A percentile compares a stretch with the other conserved stretches of the same genome.
Conservation (phyloP, 768 basidiomycete species). For the Hirschioporus abietinus region DNA sequence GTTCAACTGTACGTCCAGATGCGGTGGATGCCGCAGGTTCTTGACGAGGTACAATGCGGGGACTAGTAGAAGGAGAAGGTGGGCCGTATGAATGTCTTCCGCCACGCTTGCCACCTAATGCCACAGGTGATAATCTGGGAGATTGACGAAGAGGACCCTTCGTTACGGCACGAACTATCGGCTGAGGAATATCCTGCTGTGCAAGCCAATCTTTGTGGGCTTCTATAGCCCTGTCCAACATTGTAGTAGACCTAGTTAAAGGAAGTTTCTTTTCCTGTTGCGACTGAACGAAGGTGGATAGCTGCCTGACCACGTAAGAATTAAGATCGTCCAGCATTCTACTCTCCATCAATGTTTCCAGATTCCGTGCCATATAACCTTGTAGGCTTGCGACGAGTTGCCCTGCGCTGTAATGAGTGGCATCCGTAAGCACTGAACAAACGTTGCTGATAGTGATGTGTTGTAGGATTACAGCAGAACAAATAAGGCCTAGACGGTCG, state of each 20-base stretch:
- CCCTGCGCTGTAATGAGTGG: constrained; percentile 67
- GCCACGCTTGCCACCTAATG: constrained; percentile 15
- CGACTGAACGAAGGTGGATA: constrained; percentile 50
- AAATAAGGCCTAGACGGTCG: constrained; percentile 78
- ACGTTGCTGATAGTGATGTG: constrained; percentile 71
- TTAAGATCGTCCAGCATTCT: constrained; percentile 76
- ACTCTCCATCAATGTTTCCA: constrained; percentile 83
- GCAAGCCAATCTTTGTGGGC: constrained; percentile 69
- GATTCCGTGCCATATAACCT: constrained; percentile 73
- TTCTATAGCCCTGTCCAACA: constrained; percentile 51
- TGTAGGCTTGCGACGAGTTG: constrained; percentile 68
- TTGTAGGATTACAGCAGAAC: constrained; percentile 68
- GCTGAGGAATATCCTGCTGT: constrained; percentile 59
- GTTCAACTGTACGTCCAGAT: constrained; percentile 10
- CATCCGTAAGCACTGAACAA: constrained; percentile 75
- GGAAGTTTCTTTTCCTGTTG: constrained; percentile 66
- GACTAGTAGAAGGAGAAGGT: constrained; percentile 22
- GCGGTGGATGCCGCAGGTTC: constrained; percentile 11
- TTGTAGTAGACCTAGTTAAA: constrained; percentile 49
- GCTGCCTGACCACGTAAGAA: constrained; percentile 55
- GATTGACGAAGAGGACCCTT: constrained; percentile 20
- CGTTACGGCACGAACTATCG: constrained; percentile 33
- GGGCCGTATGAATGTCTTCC: constrained; percentile 16
- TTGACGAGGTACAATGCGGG: constrained; percentile 20
- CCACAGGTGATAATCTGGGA: constrained; percentile 28